phyloP scores from a whole-genome alignment of 2,329 filamentous ascomycete genomes.

The Colletotrichum horii region DNA sequence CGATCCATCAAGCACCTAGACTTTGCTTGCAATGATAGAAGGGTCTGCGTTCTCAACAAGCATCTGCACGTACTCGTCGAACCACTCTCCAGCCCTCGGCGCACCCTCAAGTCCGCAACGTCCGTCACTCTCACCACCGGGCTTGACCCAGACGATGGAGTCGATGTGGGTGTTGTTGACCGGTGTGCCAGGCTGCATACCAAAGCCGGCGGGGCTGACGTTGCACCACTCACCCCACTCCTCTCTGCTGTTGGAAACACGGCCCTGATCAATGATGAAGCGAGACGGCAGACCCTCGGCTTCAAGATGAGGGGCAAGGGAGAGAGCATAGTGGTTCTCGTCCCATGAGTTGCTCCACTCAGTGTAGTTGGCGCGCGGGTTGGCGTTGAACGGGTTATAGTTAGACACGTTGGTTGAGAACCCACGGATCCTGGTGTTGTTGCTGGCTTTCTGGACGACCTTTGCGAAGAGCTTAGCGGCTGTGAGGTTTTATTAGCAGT shows the following conservation, averaged over 20 bases:
- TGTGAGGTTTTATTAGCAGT: slow-evolving; percentile 18
- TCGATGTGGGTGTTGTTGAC: slow-evolving; percentile 42
- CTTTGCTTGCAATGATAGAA: background rate
- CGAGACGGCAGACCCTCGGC: slow-evolving; percentile 42
- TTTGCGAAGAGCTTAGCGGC: slow-evolving; percentile 45
- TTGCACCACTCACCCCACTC: slow-evolving; percentile 53
- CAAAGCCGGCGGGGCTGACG: slow-evolving; percentile 43
- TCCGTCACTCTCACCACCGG: slow-evolving; percentile 48
- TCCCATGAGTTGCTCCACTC: slow-evolving; percentile 44
- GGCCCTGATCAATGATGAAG: slow-evolving; percentile 52
- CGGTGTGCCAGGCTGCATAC: slow-evolving; percentile 37
- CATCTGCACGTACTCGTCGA: slow-evolving; percentile 44
- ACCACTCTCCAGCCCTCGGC: slow-evolving; percentile 44
- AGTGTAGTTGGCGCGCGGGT: slow-evolving; percentile 43
- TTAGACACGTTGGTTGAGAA: slow-evolving; percentile 52
- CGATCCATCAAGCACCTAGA: background rate
- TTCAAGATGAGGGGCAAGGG: slow-evolving; percentile 41
- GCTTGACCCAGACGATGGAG: slow-evolving; percentile 51
- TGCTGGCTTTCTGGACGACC: slow-evolving; percentile 39
- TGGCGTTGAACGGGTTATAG: slow-evolving; percentile 42
- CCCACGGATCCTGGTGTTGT: slow-evolving; percentile 38
- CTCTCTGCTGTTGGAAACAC: slow-evolving; percentile 40
- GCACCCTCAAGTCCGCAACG: slow-evolving; percentile 41
- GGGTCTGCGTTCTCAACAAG: slow-evolving; percentile 43
- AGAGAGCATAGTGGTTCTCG: slow-evolving; percentile 44